Conservation (phyloP, 805 yeast genomes). For the Clavispora santaluciae region DNA sequence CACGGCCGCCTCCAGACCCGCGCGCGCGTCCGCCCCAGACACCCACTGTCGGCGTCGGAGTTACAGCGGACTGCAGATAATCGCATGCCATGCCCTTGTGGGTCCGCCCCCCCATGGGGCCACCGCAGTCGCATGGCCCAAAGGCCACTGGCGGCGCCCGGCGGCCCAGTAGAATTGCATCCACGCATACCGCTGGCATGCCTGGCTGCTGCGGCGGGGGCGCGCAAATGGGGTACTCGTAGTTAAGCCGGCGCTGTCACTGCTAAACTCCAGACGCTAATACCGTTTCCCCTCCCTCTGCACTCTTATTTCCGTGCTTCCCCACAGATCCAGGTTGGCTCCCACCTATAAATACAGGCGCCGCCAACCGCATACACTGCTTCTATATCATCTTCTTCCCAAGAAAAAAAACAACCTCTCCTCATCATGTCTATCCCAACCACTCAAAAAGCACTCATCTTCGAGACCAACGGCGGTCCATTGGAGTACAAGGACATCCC, state of each 20-base stretch:
- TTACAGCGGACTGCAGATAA: not conserved
- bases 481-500: constrained; percentile 63
- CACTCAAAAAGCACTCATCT: constrained; percentile 68
- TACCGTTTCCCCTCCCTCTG: not conserved
- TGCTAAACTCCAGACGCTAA: not conserved
- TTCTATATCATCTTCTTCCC: not conserved
- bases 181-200: too few relatives aligned
- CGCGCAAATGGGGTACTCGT: too few relatives aligned
- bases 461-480: constrained; percentile 62
- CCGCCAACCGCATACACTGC: not conserved
- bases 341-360: constrained; percentile 3
- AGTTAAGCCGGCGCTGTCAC: not conserved
- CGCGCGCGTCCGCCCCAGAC: too few relatives aligned
- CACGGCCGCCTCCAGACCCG: too few relatives aligned
- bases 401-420: not conserved
- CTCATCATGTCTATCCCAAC: constrained; percentile 41
- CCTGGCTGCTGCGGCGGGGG: too few relatives aligned
- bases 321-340: not conserved
- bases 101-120: not conserved
- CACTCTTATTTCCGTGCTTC: not conserved
- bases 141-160: too few relatives aligned
- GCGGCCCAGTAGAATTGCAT: too few relatives aligned
- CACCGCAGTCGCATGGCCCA: not conserved
- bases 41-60: not conserved
- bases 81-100: too few relatives aligned